Base-by-base conservation (phyloP, 495 filamentous ascomycete species). In the Amniculicola lignicola region DNA sequence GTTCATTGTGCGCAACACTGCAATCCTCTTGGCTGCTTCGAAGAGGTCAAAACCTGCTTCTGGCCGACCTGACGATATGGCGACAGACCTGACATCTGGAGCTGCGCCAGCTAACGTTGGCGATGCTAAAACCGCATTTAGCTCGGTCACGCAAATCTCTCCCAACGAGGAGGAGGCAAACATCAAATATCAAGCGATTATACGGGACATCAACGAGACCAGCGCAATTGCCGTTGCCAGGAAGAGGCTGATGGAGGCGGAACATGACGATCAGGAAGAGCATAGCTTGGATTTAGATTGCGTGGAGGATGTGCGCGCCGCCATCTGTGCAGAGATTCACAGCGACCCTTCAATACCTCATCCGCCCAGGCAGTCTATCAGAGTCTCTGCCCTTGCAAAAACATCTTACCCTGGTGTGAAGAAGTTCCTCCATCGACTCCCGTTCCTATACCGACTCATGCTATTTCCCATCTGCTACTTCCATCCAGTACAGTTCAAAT, bases 271-370 rank as follows among this genome's bases (percentile, higher is more conserved):
- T 9, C 44, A 53, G n/a, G 45, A 29, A 18, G 37, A 57, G 15
- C 35, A 41, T 23, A 35, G 16, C 1, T 18, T 58, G 23, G 48
- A 55, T 24, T 28, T 25, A 4, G 60, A 57, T 19, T 61, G 60
- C 22, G 46, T 38, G 38, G 68, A 68, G 23, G 61, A 63, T 28
- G 43, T 66, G 25, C 62, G 70, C 10, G 70, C 70, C 15, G 68
- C 68, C 19, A 63, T 72, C 19, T 69, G 68, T 40, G 67, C 69
- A 1, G 48, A 63, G n/a, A 46, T 73, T 5, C 70, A 70, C 18
- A 21, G 51, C 23, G 49, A 59, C 25, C 68, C 69, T 1, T 66
- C 68, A n/a, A 64, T 72, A n/a, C 61, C 68, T 3, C 69, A 73
- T 50, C 70, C 70, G 18, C 69, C 70, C 9, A 31, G 31, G 27